Conservation (phyloP, 768 basidiomycete genomes). For the Mycena olivaceomarginata region DNA sequence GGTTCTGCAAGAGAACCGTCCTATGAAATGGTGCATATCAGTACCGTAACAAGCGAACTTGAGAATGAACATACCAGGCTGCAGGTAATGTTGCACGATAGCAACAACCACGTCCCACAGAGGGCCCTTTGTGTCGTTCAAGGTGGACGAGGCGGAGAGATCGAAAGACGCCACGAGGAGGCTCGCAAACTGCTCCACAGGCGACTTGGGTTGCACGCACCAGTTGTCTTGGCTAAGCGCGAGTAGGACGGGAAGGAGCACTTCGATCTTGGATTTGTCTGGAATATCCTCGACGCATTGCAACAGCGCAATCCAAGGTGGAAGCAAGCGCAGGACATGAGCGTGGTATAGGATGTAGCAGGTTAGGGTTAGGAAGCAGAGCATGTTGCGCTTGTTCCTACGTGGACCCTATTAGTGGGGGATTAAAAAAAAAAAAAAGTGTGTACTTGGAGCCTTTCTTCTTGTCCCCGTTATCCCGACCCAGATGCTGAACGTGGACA, state of each 20-base stretch:
- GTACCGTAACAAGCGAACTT: background rate
- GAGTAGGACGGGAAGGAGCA: constrained; percentile 77
- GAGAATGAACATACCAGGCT: constrained; percentile 62
- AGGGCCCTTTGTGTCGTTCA: constrained; percentile 55
- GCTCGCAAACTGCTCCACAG: constrained; percentile 59
- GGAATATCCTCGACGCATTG: constrained; percentile 65
- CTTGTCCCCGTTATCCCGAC: constrained; percentile 67
- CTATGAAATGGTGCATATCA: constrained; percentile 47
- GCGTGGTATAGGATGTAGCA: constrained; percentile 90
- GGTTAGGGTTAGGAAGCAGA: no score
- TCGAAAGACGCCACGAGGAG: constrained; percentile 74
- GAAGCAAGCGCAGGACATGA: constrained; percentile 69
- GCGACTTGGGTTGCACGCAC: constrained; percentile 43
- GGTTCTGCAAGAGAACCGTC: constrained; percentile 60
- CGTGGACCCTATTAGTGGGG: constrained; percentile 19
- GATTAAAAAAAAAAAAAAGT: background rate
- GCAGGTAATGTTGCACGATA: constrained; percentile 66
- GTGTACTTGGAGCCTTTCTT: constrained; percentile 74
- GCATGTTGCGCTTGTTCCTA: constrained; percentile 83
- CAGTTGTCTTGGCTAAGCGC: constrained; percentile 51
- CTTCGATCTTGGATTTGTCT: constrained; percentile 67
- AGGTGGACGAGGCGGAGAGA: constrained; percentile 60
- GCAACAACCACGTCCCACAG: constrained; percentile 73
- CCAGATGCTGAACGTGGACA: constrained; percentile 77
- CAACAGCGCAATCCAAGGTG: constrained; percentile 74